phyloP scores from a whole-genome alignment of 1,139 yeast species.

The Wickerhamomyces sp. region DNA sequence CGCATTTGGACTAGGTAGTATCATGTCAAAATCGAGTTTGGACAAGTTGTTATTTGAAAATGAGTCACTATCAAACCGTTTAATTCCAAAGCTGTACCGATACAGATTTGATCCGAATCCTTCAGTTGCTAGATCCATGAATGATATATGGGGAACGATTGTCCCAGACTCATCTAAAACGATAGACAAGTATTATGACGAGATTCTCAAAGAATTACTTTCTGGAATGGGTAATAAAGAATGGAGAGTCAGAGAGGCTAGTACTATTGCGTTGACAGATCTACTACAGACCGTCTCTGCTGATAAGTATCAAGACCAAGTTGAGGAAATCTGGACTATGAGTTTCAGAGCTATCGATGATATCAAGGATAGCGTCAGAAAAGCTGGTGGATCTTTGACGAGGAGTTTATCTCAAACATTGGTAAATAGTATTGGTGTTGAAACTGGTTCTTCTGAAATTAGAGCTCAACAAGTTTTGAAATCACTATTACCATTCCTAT shows the following conservation, averaged over 20 bases:
- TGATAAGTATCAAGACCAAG: conserved; percentile 45
- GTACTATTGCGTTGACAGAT: conserved; percentile 70
- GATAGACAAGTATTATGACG: conserved; percentile 48
- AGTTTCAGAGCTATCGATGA: conserved; percentile 90
- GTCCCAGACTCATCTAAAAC: conserved; percentile 58
- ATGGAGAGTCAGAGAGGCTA: conserved; percentile 93
- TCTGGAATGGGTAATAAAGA: conserved; percentile 75
- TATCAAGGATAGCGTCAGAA: conserved; percentile 88
- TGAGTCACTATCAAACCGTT: conserved; percentile 46
- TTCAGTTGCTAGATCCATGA: conserved; percentile 78
- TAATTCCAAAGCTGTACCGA: conserved; percentile 79
- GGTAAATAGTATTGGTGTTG: conserved; percentile 49
- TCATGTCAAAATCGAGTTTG: conserved; percentile 73
- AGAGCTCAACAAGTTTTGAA: conserved; percentile 50
- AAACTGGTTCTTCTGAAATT: conserved; percentile 34
- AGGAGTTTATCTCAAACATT: conserved; percentile 62
- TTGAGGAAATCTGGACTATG: conserved; percentile 81
- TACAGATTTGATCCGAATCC: conserved; percentile 82
- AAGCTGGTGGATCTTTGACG: conserved; percentile 70
- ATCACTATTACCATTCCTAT: conserved; percentile 69
- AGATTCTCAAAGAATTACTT: conserved; percentile 62
- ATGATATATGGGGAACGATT: conserved; percentile 79
- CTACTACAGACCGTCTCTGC: conserved; percentile 58
- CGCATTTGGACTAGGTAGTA: conserved; percentile 88
- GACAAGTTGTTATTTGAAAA: conserved; percentile 58